phyloP scores from a whole-genome alignment of 331 rosid species.

The Arachis monticola region DNA sequence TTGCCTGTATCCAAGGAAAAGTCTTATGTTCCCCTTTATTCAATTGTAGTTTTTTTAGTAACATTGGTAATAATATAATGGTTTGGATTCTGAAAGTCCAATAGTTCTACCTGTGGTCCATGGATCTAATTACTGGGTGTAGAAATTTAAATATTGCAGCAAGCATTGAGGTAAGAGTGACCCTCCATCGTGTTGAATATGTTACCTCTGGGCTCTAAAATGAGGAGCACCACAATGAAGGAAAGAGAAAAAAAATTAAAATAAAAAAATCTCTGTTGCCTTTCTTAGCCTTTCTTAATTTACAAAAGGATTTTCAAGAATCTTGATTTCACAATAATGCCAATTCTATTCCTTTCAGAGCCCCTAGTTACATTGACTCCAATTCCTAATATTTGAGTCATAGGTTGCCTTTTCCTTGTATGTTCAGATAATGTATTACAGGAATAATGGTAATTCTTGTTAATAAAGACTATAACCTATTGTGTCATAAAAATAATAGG shows the following conservation, averaged over 20 bases:
- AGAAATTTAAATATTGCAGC: too few species aligned
- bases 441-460: conserved; percentile 25
- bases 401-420: conserved; percentile 15
- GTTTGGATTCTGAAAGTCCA: conserved; percentile 26
- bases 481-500: neutral
- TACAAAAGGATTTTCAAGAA: conserved; percentile 23
- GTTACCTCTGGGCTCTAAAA: conserved; percentile 25
- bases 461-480: conserved; percentile 7
- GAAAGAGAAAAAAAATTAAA: neutral
- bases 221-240: conserved; percentile 21
- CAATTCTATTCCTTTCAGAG: conserved; percentile 12
- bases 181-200: neutral
- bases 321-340: conserved; percentile 19
- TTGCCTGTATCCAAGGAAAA: conserved; percentile 29
- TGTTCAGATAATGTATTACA: conserved; percentile 5
- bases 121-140: neutral
- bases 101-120: neutral
- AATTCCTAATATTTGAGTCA: conserved; percentile 7
- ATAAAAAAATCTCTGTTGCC: neutral
- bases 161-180: neutral
- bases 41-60: conserved; percentile 38
- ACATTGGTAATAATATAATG: conserved; percentile 29
- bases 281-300: conserved; percentile 28
- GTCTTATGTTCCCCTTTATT: conserved; percentile 18
- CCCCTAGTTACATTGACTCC: conserved; percentile 5